Percentiles rank a stretch among this genome's conserved stretches.
phyloP scores from a whole-genome alignment of 2,329 filamentous ascomycete genomes.

The Nemania sp. region DNA sequence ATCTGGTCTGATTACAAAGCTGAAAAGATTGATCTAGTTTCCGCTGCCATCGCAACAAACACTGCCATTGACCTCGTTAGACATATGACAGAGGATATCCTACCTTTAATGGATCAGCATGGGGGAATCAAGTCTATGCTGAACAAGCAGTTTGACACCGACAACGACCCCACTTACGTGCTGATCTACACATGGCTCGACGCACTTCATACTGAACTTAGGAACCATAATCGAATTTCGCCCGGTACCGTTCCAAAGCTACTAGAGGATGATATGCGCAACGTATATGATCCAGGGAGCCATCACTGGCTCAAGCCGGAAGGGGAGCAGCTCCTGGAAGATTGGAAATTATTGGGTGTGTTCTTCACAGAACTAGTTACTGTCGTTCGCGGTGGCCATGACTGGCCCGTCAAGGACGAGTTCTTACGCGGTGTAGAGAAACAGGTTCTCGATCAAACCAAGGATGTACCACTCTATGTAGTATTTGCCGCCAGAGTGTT shows the following conservation, averaged over 20 bases:
- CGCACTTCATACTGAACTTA: too few relatives aligned
- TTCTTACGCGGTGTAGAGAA: conserved; percentile 42
- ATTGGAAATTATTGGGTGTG: conserved; percentile 40
- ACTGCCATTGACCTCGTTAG: conserved; percentile 42
- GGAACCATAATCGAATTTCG: too few relatives aligned
- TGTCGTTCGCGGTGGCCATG: conserved; percentile 21
- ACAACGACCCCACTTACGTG: conserved; percentile 28
- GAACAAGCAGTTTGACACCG: conserved; percentile 31
- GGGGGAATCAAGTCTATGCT: conserved; percentile 32
- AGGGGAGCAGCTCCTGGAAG: conserved; percentile 41
- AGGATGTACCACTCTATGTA: conserved; percentile 41
- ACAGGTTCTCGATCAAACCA: conserved; percentile 37
- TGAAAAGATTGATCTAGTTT: conserved; percentile 37
- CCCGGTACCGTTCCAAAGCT: conserved; percentile 24
- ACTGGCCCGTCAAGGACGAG: conserved; percentile 43
- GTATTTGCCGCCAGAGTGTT: conserved; percentile 47
- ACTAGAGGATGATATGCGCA: conserved; percentile 35
- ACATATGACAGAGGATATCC: conserved; percentile 39
- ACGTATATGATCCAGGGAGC: conserved; percentile 33
- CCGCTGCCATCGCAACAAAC: conserved; percentile 44
- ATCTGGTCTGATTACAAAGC: conserved; percentile 39
- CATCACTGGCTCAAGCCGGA: conserved; percentile 33
- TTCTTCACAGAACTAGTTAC: conserved; percentile 41
- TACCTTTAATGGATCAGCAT: conserved; percentile 30
- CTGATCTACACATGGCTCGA: conserved; percentile 23